Evolutionary conservation across 2,329 filamentous ascomycete genomes (phyloP).

Genomic region (Paramyrothecium sp.): DNA sequence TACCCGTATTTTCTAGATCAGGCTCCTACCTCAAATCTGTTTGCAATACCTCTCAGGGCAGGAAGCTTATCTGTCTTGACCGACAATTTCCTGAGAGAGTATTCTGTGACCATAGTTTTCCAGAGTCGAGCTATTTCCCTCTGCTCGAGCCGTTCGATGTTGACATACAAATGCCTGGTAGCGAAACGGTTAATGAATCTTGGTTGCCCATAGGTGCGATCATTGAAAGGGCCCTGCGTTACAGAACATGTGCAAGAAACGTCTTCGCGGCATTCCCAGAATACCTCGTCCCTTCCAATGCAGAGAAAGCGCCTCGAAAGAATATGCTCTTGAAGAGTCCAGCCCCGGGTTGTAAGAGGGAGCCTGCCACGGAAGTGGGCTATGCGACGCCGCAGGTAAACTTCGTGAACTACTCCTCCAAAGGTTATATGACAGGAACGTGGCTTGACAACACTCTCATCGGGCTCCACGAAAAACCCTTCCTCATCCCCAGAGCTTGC

Average conservation of each 20-base stretch:
- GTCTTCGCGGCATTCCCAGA: neutral
- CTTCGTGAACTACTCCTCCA: neutral
- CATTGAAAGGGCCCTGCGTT: neutral
- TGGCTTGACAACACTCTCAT: neutral
- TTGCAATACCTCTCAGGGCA: neutral
- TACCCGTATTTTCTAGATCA: too few species aligned
- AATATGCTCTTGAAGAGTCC: neutral
- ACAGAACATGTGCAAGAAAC: neutral
- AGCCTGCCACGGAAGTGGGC: neutral
- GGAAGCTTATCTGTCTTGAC: neutral
- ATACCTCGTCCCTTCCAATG: neutral
- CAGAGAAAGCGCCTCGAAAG: neutral
- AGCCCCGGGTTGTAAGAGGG: neutral
- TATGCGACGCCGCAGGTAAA: neutral
- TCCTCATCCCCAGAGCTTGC: neutral
- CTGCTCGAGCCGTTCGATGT: neutral
- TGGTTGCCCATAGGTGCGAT: neutral
- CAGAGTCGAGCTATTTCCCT: neutral
- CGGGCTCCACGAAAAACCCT: neutral
- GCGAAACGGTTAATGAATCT: neutral
- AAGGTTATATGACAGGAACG: neutral
- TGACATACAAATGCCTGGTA: neutral
- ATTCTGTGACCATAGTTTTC: neutral
- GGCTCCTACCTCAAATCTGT: neutral
- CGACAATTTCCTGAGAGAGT: neutral